These are phyloP conservation scores for Nasturtium officinale DNA, from an alignment of 345 rosid genomes.

Conservation along the genomic window DNA sequence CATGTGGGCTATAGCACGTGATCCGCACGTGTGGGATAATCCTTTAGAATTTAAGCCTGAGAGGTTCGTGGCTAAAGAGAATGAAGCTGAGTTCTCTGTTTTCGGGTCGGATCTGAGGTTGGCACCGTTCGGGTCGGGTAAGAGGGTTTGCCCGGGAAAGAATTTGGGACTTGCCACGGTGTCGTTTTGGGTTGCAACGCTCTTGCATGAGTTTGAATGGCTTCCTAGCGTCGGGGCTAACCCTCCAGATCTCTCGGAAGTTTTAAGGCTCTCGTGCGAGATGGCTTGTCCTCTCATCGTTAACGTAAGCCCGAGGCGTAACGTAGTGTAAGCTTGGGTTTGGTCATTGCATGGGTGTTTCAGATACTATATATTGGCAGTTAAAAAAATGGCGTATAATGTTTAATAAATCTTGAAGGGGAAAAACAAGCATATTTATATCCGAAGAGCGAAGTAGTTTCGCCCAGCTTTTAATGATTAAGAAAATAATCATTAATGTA, in stretches of 20 bases:
- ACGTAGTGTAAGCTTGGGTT: constrained; percentile 20
- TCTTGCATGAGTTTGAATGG: constrained; percentile 76
- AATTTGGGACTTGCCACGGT: constrained; percentile 68
- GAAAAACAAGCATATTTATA: not conserved
- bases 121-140: constrained; percentile 96
- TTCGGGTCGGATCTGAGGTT: constrained; percentile 81
- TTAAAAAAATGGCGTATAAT: not conserved
- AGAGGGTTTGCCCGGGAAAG: constrained; percentile 84
- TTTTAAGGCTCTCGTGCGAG: constrained; percentile 73
- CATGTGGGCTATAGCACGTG: constrained; percentile 95
- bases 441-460: constrained; percentile 27
- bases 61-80: constrained; percentile 54
- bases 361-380: not conserved
- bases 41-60: constrained; percentile 71
- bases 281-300: constrained; percentile 76
- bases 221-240: constrained; percentile 40
- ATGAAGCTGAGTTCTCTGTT: constrained; percentile 60
- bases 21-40: constrained; percentile 65
- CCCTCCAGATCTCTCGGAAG: constrained; percentile 62
- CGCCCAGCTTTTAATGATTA: constrained; percentile 20
- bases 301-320: constrained; percentile 52
- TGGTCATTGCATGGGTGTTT: constrained; percentile 29
- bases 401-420: constrained; percentile 3
- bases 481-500: constrained; percentile 3
- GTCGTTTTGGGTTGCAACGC: constrained; percentile 65